Evolutionary conservation across 2,329 filamentous ascomycete genomes (phyloP).

Genomic region (Colletotrichum melonis): DNA sequence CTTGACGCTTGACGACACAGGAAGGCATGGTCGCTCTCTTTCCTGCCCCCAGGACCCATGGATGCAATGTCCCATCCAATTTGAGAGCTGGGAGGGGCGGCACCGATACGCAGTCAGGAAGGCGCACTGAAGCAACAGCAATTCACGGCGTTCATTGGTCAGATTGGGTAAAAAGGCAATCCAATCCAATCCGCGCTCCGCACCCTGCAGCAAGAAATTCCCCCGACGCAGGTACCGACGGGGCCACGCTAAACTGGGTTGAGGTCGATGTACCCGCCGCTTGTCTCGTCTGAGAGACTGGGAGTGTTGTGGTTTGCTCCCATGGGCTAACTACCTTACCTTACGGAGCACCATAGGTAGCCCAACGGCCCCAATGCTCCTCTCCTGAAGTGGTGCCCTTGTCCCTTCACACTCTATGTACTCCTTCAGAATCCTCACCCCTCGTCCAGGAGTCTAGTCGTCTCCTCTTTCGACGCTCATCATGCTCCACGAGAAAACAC

Average conservation of each 20-base stretch:
- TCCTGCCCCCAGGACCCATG: neutral
- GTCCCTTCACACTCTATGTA: neutral
- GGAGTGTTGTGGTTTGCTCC: neutral
- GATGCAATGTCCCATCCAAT: slow-evolving; percentile 34
- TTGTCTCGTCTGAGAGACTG: neutral
- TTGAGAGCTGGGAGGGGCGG: slow-evolving; percentile 19
- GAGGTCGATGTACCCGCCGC: slow-evolving; percentile 15
- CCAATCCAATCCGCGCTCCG: neutral
- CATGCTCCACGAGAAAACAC: neutral
- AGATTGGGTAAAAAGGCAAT: neutral
- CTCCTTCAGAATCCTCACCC: no score
- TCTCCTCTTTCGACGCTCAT: neutral
- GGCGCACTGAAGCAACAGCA: slow-evolving; percentile 10
- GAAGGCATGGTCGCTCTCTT: no score
- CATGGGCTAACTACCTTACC: neutral
- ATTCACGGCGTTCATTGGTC: slow-evolving; percentile 8
- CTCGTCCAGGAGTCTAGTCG: no score
- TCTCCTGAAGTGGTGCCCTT: neutral
- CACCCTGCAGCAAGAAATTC: slow-evolving; percentile 28
- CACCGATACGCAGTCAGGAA: slow-evolving; percentile 7
- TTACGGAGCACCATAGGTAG: no score
- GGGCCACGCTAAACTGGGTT: slow-evolving; percentile 20
- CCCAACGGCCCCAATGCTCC: neutral
- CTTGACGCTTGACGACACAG: neutral
- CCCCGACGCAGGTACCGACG: slow-evolving; percentile 34